Evolutionary conservation across 768 basidiomycete genomes (phyloP), one percentile per base, ranked within the genome.

Genomic region (Exidia glandulosa): DNA sequence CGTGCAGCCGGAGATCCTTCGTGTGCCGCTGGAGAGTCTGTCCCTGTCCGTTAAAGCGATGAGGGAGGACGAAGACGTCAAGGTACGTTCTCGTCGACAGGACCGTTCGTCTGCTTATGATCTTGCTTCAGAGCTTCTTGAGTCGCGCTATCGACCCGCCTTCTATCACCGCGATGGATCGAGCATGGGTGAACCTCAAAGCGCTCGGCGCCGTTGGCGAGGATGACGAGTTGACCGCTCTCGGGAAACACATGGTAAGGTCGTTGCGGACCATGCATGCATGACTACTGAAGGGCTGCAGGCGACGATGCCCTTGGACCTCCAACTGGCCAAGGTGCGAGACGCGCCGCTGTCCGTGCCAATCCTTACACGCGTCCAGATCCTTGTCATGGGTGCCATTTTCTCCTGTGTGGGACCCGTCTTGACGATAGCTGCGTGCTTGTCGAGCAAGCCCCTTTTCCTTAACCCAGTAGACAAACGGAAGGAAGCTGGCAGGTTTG

Each of bases 361-460:
- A 5, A 45, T 5, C 41, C 16, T 57, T 27, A 50, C 59, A 66
- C 48, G 62, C 27, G 3, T 37, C 32, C 61, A 89, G 88, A 94
- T 97, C 88, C 81, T 97, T 27, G 81, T 96, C 6, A 76, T 96
- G 0, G 92, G 82, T 0, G 81, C 85, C 4, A 80, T 94, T 52
- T 94, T 97, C 74, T 81, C 81, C 64, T 94, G 92, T 64, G 73
- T 95, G 9, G 85, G 83, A 58, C 90, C 91, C 2, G 77, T 90
- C 13, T 76, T 94, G 32, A 92, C 90, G 1, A 81, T 94, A 33
- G 87, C 85, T 0, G 91, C 93, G 19, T 77, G 83, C 61, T 72
- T 97, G 34, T 94, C 93, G 2, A 88, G 87, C 3, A 97, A 94
- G 66, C 87, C 94, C 0, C 71, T 97, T 55, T 97, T 96, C 72